Conservation (phyloP, 805 yeast genomes). For the Pichia ethanolica region DNA sequence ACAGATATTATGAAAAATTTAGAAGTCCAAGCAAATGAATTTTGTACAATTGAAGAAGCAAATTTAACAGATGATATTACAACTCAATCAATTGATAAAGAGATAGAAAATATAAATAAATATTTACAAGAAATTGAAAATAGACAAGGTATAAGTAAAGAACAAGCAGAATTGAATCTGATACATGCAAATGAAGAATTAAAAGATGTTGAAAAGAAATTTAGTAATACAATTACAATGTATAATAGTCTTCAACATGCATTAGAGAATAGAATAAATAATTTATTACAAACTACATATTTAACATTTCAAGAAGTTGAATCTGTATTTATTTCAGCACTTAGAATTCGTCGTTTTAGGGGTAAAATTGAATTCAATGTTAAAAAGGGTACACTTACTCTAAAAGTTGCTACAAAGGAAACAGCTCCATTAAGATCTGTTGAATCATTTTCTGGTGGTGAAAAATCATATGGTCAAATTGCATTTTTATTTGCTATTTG, state of each 20-base stretch:
- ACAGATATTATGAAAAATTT: not conserved
- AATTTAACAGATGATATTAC: conserved; percentile 33
- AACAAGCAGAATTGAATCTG: conserved; percentile 44
- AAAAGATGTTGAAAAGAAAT: conserved; percentile 35
- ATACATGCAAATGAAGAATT: conserved; percentile 36
- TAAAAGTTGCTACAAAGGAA: conserved; percentile 55
- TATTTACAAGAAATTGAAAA: conserved; percentile 47
- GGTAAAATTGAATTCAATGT: conserved; percentile 67
- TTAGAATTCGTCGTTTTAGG: conserved; percentile 60
- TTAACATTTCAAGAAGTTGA: conserved; percentile 43
- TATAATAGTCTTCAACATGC: conserved; percentile 29
- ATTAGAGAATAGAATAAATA: conserved; percentile 35
- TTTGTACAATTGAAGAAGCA: conserved; percentile 44
- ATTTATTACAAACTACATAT: conserved; percentile 34
- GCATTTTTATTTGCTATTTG: conserved; percentile 84
- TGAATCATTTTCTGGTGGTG: conserved; percentile 92
- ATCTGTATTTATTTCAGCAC: conserved; percentile 49
- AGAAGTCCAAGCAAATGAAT: conserved; percentile 27
- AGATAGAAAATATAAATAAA: conserved; percentile 38
- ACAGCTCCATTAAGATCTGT: conserved; percentile 58
- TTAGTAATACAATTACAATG: conserved; percentile 27
- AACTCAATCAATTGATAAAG: conserved; percentile 30
- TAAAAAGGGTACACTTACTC: conserved; percentile 39
- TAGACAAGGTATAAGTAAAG: conserved; percentile 47
- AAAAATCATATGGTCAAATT: conserved; percentile 88